These are phyloP conservation scores for Fusarium abutilonis DNA, from an alignment of 2,329 filamentous ascomycete species.

Conservation along the genomic window DNA sequence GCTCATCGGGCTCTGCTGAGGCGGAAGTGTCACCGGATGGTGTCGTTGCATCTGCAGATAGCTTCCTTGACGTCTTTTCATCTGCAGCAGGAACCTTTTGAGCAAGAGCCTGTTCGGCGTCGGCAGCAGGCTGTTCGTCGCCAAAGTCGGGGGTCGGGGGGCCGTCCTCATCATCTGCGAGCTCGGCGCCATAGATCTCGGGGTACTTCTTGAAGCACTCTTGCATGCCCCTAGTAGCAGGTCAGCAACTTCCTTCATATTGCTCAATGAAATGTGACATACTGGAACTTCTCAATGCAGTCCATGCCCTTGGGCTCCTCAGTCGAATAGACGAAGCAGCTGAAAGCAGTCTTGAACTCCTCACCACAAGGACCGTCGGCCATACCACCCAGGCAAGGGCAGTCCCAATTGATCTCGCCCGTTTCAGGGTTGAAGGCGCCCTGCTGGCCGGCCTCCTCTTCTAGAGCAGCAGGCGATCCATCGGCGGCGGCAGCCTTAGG, in stretches of 20 bases:
- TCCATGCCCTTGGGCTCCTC: constrained; percentile 98
- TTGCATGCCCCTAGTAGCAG: constrained; percentile 81
- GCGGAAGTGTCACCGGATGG: constrained; percentile 1
- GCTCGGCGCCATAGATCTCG: constrained; percentile 89
- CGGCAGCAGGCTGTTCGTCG: constrained; percentile 43
- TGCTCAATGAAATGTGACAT: constrained; percentile 51
- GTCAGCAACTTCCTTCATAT: constrained; percentile 40
- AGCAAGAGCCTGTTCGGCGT: constrained; percentile 12
- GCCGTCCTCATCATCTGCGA: constrained; percentile 76
- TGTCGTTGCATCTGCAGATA: constrained; percentile 7
- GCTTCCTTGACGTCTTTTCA: too few species aligned
- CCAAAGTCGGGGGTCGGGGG: constrained; percentile 46
- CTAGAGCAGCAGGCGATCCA: constrained; percentile 64
- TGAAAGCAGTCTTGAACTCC: constrained; percentile 94
- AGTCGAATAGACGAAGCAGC: constrained; percentile 95
- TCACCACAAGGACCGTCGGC: constrained; percentile 94
- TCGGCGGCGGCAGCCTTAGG: constrained; percentile 43
- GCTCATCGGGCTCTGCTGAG: background rate
- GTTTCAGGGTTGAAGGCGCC: constrained; percentile 98
- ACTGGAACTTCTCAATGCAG: constrained; percentile 98
- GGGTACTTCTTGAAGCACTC: constrained; percentile 94
- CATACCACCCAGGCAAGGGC: constrained; percentile 97
- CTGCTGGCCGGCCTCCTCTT: constrained; percentile 85
- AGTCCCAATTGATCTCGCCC: constrained; percentile 99
- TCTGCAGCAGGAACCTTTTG: constrained; percentile 6